Base-by-base conservation (phyloP, 2,329 filamentous ascomycete genomes). In the Thelonectria rubi region DNA sequence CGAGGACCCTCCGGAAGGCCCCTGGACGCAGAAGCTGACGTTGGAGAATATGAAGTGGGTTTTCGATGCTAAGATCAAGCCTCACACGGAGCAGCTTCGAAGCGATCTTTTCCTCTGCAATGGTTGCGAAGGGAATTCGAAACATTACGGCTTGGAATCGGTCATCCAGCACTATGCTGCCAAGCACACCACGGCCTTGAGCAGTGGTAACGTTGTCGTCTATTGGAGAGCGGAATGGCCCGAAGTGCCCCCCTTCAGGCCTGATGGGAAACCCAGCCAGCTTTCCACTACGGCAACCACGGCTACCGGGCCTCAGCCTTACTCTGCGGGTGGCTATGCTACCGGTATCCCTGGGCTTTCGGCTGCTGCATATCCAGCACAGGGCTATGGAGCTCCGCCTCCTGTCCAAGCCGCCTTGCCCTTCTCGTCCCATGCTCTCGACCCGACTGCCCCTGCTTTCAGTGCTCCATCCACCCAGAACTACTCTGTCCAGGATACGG, bases 11-110 rank as follows among this genome's bases (percentile, higher is more conserved):
- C 77, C 79, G 2, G 78, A 83, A 63, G 84, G 82, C 0, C 81
- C 85, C 7, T 85, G 82, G 68, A 86, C 83, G 24, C 82, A 86
- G 73, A 88, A 84, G 71, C 80, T 94, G 54, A 91, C 89, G 1
- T 78, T 95, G 67, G 91, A 94, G 72, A 93, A 94, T 71, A 93
- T 95, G 91, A 94, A 91, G 75, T 94, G 90, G 87, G 80, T 94
- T 30, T 94, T 91, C 73, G 91, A 94, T 70, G 86, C 86, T 67
- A 93, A 92, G 74, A 83, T 95, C 72, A 91, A 88, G 71, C 86
- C 87, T 21, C 77, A 87, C 55, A 92, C 89, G 3, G 89, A 92
- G 64, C 77, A 80, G 47, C 83, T 84, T 68, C 82, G 87, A 67
- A 91, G 88, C 70, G 91, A 94, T 57, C 78, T 94, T 10, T 95